phyloP scores from a whole-genome alignment of 2,329 filamentous ascomycete genomes.

The Exophiala calicioides region DNA sequence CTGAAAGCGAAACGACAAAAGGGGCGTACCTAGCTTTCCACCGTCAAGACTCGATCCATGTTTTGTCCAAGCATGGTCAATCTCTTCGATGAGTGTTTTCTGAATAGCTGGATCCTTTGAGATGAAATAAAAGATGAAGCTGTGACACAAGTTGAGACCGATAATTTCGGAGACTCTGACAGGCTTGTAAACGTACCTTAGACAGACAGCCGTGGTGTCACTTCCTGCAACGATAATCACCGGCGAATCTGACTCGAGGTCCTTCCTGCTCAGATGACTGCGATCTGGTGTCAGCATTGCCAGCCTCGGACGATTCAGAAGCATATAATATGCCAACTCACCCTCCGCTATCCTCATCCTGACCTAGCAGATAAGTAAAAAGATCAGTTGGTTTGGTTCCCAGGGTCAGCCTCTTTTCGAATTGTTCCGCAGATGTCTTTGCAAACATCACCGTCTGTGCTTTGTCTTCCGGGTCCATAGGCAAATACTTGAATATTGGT shows the following conservation, averaged over 20 bases:
- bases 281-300: neutral
- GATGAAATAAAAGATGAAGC: constrained; percentile 2
- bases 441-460: neutral
- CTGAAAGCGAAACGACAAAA: no score
- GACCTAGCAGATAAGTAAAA: constrained; percentile 1
- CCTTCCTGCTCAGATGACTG: neutral
- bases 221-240: constrained; percentile 1
- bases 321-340: neutral
- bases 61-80: neutral
- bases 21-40: neutral
- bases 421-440: neutral
- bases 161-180: neutral
- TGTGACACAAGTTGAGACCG: neutral
- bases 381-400: neutral
- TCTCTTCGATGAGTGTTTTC: neutral
- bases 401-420: neutral
- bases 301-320: neutral
- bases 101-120: neutral
- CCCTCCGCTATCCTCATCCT: neutral
- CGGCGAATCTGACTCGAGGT: neutral
- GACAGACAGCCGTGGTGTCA: constrained; percentile 1
- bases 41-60: no score
- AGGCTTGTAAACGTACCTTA: neutral
- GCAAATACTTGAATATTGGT: constrained; percentile 3
- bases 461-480: constrained; percentile 2